Evolutionary conservation across 1,284 basidiomycete genomes (phyloP).

Genomic region (Ustilago tritici): DNA sequence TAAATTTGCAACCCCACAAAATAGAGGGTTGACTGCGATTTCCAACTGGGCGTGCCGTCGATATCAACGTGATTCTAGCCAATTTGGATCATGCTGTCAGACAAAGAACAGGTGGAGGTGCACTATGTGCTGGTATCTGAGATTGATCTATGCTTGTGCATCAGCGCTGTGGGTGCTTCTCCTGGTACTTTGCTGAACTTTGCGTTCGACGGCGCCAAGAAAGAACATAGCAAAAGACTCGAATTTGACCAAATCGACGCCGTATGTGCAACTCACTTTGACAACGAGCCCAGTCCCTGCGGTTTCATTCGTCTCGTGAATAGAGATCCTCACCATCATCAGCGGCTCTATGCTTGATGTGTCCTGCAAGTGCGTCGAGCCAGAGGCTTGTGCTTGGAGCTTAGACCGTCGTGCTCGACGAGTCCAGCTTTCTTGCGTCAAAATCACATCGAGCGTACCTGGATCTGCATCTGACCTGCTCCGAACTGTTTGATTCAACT

Average conservation of each 20-base stretch:
- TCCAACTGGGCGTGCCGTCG: constrained; percentile 2
- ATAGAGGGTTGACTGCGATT: not conserved
- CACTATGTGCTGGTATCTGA: not conserved
- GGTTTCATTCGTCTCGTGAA: constrained; percentile 4
- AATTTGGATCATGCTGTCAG: not conserved
- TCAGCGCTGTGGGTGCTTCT: not conserved
- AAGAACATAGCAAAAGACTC: constrained; percentile 50
- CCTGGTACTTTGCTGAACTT: not conserved
- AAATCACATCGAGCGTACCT: constrained; percentile 12
- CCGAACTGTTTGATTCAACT: not conserved
- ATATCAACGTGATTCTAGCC: constrained; percentile 16
- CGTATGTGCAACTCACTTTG: constrained; percentile 33
- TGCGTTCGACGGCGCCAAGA: constrained; percentile 22
- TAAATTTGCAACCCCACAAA: constrained; percentile 11
- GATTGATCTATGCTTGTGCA: not conserved
- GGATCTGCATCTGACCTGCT: not conserved
- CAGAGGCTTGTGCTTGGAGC: not conserved
- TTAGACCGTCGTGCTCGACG: constrained; percentile 33
- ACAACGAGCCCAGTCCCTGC: constrained; percentile 20
- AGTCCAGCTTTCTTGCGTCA: constrained; percentile 29
- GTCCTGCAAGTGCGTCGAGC: not conserved
- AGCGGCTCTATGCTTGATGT: constrained; percentile 4
- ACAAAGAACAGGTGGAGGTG: not conserved
- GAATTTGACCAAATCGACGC: constrained; percentile 29
- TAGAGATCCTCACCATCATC: constrained; percentile 19